Percentiles rank a stretch among this genome's conserved stretches.
Evolutionary conservation across 352 stramenopile genomes (phyloP).

Genomic region (Globisporangium alternatum): DNA sequence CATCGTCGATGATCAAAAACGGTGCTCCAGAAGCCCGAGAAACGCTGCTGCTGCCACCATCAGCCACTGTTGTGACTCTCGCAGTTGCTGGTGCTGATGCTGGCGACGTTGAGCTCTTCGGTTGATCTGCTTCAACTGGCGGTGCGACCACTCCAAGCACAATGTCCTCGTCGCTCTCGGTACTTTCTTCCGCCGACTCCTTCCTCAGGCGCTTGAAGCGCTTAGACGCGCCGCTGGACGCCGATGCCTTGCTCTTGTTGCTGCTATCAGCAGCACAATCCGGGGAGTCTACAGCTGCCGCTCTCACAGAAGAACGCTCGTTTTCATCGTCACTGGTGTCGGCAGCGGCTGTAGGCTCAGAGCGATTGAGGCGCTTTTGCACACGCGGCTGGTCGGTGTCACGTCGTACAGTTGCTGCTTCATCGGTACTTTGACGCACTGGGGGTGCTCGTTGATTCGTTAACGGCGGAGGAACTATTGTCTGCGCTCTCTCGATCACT

Average conservation of each 20-base stretch:
- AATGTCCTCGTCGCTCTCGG: constrained; percentile 11
- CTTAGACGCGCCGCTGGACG: not conserved
- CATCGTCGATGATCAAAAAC: constrained; percentile 25
- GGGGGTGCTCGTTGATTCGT: not conserved
- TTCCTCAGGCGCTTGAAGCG: constrained; percentile 16
- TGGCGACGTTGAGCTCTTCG: not conserved
- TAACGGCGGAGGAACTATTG: not conserved
- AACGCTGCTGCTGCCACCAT: not conserved
- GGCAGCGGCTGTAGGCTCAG: not conserved
- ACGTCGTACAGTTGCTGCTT: not conserved
- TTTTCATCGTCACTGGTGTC: not conserved
- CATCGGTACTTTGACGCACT: not conserved
- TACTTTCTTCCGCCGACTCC: constrained; percentile 3
- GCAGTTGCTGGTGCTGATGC: not conserved
- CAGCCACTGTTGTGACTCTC: not conserved
- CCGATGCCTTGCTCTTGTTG: not conserved
- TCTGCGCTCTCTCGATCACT: not conserved
- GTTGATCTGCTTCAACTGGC: not conserved
- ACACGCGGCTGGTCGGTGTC: not conserved
- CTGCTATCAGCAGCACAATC: not conserved
- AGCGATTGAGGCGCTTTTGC: not conserved
- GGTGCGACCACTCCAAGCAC: not conserved
- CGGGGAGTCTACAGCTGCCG: not conserved
- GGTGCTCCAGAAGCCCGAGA: not conserved
- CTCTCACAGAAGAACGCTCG: not conserved